Evolutionary conservation across 495 filamentous ascomycete species (phyloP).

Genomic region (Collariella sp.): DNA sequence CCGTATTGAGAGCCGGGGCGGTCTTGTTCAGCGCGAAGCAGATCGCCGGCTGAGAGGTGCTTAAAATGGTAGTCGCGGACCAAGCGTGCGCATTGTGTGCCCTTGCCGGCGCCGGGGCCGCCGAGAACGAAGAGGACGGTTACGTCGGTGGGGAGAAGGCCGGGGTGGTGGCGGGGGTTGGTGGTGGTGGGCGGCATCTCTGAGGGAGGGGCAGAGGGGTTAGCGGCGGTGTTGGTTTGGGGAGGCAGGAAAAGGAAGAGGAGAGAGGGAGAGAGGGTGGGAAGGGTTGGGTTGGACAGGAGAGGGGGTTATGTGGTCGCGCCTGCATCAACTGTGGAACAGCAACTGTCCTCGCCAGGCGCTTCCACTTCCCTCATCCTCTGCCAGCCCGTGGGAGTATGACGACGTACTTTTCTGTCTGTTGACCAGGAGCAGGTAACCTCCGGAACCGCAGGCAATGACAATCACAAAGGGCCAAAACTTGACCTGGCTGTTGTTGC

Average conservation of each 20-base stretch:
- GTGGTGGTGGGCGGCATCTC: slow-evolving; percentile 11
- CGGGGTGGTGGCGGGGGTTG: slow-evolving; percentile 45
- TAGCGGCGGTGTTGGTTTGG: background rate
- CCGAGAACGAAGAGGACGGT: slow-evolving; percentile 85
- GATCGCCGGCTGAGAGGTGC: slow-evolving; percentile 87
- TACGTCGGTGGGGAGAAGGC: slow-evolving; percentile 69
- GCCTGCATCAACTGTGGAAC: background rate
- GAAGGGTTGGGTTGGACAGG: background rate
- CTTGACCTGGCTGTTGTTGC: slow-evolving; percentile 31
- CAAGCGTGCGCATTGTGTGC: slow-evolving; percentile 81
- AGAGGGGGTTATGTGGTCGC: background rate
- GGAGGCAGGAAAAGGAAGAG: background rate
- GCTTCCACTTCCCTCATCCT: background rate
- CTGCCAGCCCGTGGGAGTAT: background rate
- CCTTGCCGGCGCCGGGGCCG: slow-evolving; percentile 71
- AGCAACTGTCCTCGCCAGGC: background rate
- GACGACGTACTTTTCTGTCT: slow-evolving; percentile 21
- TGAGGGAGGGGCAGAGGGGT: background rate
- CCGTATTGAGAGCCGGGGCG: slow-evolving; percentile 79
- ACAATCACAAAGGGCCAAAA: slow-evolving; percentile 45
- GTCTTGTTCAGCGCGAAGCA: slow-evolving; percentile 87
- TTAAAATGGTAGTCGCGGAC: slow-evolving; percentile 86
- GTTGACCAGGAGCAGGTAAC: slow-evolving; percentile 39
- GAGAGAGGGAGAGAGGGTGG: background rate
- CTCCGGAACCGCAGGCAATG: slow-evolving; percentile 38